Evolutionary conservation across 768 basidiomycete genomes (phyloP).

Genomic region (Podaxis sp.): DNA sequence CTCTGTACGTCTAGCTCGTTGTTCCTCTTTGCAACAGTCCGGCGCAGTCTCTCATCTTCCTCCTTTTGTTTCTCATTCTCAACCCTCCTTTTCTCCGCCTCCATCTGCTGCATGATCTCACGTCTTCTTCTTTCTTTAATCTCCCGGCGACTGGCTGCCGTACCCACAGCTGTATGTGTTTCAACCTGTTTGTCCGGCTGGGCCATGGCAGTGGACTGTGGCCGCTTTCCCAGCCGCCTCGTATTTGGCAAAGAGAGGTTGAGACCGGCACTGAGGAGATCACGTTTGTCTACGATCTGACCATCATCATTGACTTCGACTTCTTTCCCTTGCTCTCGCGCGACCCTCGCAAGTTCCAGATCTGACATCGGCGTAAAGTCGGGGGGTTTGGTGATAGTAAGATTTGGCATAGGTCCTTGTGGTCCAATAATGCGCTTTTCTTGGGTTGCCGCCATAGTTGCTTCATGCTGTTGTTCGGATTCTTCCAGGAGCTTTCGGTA

Average conservation of each 20-base stretch:
- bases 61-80: slow-evolving; percentile 50
- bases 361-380: slow-evolving; percentile 65
- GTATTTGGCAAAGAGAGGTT: slow-evolving; percentile 87
- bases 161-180: slow-evolving; percentile 75
- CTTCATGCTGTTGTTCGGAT: slow-evolving; percentile 78
- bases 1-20: slow-evolving; percentile 67
- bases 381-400: slow-evolving; percentile 73
- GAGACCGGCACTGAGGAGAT: slow-evolving; percentile 85
- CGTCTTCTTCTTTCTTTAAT: slow-evolving; percentile 78
- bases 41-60: slow-evolving; percentile 61
- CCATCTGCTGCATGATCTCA: slow-evolving; percentile 77
- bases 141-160: slow-evolving; percentile 74
- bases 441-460: slow-evolving; percentile 71
- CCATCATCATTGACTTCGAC: slow-evolving; percentile 97
- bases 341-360: slow-evolving; percentile 64
- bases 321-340: slow-evolving; percentile 70
- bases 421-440: slow-evolving; percentile 60
- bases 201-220: slow-evolving; percentile 18
- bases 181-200: slow-evolving; percentile 28
- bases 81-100: slow-evolving; percentile 62
- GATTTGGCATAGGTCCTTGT: slow-evolving; percentile 55
- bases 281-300: slow-evolving; percentile 94
- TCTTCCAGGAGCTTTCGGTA: slow-evolving; percentile 77
- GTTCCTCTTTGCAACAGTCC: slow-evolving; percentile 71
- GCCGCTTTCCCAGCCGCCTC: slow-evolving; percentile 53